phyloP scores from a whole-genome alignment of 176 grass and related monocot genomes.

The Oropetium thomaeum region DNA sequence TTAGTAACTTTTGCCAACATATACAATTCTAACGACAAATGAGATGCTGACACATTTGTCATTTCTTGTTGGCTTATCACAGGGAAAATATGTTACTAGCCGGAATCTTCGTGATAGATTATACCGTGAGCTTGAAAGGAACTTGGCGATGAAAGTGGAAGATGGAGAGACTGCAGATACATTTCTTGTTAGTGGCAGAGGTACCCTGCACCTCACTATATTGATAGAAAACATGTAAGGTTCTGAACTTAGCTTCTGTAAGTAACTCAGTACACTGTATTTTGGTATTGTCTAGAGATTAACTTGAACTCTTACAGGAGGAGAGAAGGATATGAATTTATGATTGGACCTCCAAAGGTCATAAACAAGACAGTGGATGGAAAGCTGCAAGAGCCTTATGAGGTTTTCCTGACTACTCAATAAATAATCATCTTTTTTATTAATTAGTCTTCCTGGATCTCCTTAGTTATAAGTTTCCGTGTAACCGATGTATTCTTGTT shows the following conservation, averaged over 20 bases:
- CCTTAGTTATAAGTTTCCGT: constrained; percentile 13
- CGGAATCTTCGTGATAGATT: constrained; percentile 89
- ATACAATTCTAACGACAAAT: neutral
- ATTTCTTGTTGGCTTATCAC: constrained; percentile 33
- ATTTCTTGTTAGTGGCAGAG: constrained; percentile 89
- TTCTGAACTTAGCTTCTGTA: constrained; percentile 5
- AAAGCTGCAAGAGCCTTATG: constrained; percentile 79
- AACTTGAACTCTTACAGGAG: constrained; percentile 56
- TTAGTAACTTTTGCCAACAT: neutral
- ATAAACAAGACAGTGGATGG: constrained; percentile 87
- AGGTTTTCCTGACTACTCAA: constrained; percentile 49
- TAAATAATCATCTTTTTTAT: neutral
- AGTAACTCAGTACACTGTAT: constrained; percentile 9
- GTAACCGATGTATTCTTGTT: constrained; percentile 30
- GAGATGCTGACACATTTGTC: constrained; percentile 19
- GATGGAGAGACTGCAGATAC: constrained; percentile 93
- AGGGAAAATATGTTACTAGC: constrained; percentile 97
- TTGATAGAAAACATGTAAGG: constrained; percentile 98
- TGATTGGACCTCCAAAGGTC: constrained; percentile 98
- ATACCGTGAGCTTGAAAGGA: constrained; percentile 85
- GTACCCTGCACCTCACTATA: constrained; percentile 94
- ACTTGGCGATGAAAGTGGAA: constrained; percentile 98
- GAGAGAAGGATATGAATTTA: constrained; percentile 98
- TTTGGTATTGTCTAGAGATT: constrained; percentile 19
- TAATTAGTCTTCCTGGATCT: constrained; percentile 30